Base-by-base conservation (phyloP, 2,329 filamentous ascomycete species). In the Aureobasidium sp. region DNA sequence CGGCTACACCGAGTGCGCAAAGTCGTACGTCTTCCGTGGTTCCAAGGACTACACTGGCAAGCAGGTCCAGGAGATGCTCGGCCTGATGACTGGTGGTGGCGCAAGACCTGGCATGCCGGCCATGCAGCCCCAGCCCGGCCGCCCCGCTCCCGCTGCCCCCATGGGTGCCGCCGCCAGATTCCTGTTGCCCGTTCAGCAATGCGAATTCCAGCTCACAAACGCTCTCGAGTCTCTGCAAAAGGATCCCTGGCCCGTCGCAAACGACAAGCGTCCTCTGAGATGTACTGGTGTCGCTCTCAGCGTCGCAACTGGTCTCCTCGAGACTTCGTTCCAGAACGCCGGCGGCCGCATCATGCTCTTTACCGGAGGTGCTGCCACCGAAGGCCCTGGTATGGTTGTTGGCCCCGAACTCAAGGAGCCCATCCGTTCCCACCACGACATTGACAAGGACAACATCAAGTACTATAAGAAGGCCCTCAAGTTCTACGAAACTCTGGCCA, bases 381-480 rank as follows among this genome's bases (percentile, higher is more conserved):
- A 99, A 76, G 94, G 94, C 1, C 94, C 94, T 12, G 94, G 94
- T 64, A 91, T 96, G 84, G 94, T 99, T 36, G 94, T 99, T 72
- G 92, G 92, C 2, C 90, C 94, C 27, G 94, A 99, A 77, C 80
- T 99, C 67, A 89, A 93, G 74, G 94, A 99, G 74, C 91, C 95
- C 11, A 97, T 99, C 67, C 88, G 94, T 72, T 97, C 93, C 45
- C 94, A 99, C 77, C 94, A 99, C 76, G 94, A 99, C 71, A 99
- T 99, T 75, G 94, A 99, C 74, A 87, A 92, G 63, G 94, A 99
- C 76, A 97, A 97, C 74, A 96, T 96, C 79, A 99, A 99, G 77
- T 97, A 97, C 78, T 97, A 96, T 79, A 99, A 99, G 82, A 99
- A 99, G 79, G 94, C 94, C 25, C 78, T 97, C 56, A 99, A 97